Base-by-base conservation (phyloP, 2,329 filamentous ascomycete genomes). In the Berkeleyomyces rouxiae region DNA sequence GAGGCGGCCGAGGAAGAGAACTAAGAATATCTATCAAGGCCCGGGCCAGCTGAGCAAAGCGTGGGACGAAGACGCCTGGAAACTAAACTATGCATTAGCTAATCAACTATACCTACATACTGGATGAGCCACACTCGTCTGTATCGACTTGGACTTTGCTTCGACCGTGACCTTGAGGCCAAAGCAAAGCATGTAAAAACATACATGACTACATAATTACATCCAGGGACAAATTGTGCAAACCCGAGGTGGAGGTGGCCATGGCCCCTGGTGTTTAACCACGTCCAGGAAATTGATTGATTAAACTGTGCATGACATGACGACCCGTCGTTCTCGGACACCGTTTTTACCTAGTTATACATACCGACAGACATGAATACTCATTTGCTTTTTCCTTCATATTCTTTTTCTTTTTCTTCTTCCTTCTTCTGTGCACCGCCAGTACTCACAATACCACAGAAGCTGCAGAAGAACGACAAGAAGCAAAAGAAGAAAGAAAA, bases 241-340 rank as follows among this genome's bases (percentile, higher is more conserved):
- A 23, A 23, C 23, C 23, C 23, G 23, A 23, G 23, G 23, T 2
- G 23, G 23, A 23, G 9, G 16, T 6, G 3, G 33, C 53, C 13
- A 58, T 23, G 37, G 53, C n/a, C 11, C 36, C 37, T 42, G 11
- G 46, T 55, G 51, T 36, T 55, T 36, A 55, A 31, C n/a, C 51
- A 39, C n/a, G 33, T 36, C n/a, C 31, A 46, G 42, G 7, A 59
- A 40, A 59, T 47, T 59, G 31, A 46, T n/a, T 11, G 36, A 59
- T 59, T 59, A 59, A 59, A 47, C 58, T 46, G 10, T 47, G 58
- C 58, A 47, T 59, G 31, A 49, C 42, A 59, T n/a, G 23, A 23
- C 23, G 23, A 23, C 7, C 43, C 11, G 31, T 16, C 44, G 43
- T 39, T 39, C 39, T 44, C 43, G 13, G 33, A 47, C 43, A 37